A percentile compares a stretch with the other conserved stretches of the same genome.
Conservation (phyloP, 2,329 filamentous ascomycete species). For the Phyllosticta capitalensis region DNA sequence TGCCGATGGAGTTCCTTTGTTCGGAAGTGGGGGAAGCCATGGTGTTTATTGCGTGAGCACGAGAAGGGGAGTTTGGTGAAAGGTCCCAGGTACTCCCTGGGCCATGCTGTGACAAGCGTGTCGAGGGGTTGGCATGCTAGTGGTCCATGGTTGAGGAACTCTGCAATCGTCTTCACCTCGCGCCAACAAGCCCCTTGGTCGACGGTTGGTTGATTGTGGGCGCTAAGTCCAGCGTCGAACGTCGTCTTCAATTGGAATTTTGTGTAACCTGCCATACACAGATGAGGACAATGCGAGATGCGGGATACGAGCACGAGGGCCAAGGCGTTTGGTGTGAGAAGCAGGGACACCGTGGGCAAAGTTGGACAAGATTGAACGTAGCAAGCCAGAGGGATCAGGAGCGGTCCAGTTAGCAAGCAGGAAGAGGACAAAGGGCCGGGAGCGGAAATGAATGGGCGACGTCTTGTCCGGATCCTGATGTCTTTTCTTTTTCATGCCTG, state of each 20-base stretch:
- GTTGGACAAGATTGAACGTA: background rate
- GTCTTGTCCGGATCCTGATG: background rate
- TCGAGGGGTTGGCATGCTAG: background rate
- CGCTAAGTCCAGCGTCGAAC: background rate
- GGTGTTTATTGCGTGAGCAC: background rate
- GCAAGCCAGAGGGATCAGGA: background rate
- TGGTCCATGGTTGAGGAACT: too few relatives aligned
- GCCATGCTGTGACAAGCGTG: background rate
- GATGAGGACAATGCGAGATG: background rate
- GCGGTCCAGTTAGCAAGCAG: background rate
- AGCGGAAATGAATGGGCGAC: background rate
- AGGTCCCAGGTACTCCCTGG: background rate
- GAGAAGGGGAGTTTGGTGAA: background rate
- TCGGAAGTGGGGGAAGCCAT: background rate
- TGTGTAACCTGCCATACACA: background rate
- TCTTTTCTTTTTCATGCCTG: background rate
- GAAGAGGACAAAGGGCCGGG: background rate
- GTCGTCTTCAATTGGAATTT: background rate
- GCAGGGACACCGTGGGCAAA: background rate
- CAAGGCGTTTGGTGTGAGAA: background rate
- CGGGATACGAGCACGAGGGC: background rate
- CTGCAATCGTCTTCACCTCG: background rate
- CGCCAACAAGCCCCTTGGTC: background rate
- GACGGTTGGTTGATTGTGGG: background rate
- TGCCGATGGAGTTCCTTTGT: background rate